phyloP scores from a whole-genome alignment of 148 eudicot genomes.

The Cornus kousa region DNA sequence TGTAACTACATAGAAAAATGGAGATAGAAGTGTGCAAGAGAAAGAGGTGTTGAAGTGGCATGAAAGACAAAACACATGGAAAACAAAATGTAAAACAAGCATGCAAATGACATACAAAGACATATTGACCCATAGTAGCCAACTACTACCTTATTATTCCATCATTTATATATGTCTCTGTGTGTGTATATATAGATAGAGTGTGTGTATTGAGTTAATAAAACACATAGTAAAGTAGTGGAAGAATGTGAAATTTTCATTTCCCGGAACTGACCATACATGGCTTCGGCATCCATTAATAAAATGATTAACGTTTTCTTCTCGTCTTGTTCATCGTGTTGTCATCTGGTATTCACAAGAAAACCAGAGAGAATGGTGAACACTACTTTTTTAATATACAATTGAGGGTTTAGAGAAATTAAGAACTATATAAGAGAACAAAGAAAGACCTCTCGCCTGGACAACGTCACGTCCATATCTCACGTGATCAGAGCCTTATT shows the following conservation, averaged over 20 bases:
- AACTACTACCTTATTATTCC: not conserved
- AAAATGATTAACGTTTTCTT: conserved; percentile 20
- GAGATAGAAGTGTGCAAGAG: too few relatives aligned
- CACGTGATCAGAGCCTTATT: conserved; percentile 36
- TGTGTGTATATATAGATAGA: not conserved
- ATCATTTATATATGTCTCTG: too few relatives aligned
- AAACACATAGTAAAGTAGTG: too few relatives aligned
- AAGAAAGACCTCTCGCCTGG: conserved; percentile 14
- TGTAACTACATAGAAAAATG: too few relatives aligned
- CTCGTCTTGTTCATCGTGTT: conserved; percentile 14
- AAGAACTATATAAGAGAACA: conserved; percentile 22
- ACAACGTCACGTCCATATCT: conserved; percentile 28
- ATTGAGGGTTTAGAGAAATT: not conserved
- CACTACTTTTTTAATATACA: too few relatives aligned
- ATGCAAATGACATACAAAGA: conserved; percentile 14
- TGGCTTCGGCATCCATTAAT: conserved; percentile 20
- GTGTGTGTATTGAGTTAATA: not conserved
- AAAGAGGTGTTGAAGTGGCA: too few relatives aligned
- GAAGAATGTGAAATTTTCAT: conserved; percentile 26
- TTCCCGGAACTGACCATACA: conserved; percentile 48
- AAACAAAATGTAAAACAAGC: conserved; percentile 29
- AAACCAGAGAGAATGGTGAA: conserved; percentile 9
- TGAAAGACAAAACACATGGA: conserved; percentile 21
- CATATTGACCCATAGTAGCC: conserved; percentile 26
- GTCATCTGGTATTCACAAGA: conserved; percentile 6